These are phyloP conservation scores for Lolium perenne DNA, from an alignment of 176 grass and related monocot species.

Conservation along the genomic window DNA sequence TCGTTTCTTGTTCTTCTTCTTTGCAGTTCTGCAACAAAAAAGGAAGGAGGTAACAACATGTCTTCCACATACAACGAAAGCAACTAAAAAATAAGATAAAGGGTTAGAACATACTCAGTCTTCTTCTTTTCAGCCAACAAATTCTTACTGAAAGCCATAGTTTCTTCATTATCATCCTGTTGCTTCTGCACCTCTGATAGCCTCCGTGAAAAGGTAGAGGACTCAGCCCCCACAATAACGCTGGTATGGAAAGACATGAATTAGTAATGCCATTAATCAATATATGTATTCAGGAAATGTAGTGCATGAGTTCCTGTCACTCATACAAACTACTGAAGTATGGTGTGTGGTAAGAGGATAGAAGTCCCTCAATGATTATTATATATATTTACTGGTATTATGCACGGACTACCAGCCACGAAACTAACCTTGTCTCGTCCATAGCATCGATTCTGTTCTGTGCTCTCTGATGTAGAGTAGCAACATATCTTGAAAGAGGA, in stretches of 20 bases:
- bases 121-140: slow-evolving; percentile 91
- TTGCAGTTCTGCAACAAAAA: slow-evolving; percentile 38
- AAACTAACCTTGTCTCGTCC: slow-evolving; percentile 73
- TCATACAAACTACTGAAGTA: slow-evolving; percentile 25
- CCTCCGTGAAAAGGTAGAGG: slow-evolving; percentile 62
- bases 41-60: slow-evolving; percentile 25
- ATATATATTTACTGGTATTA: slow-evolving; percentile 18
- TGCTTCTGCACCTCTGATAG: slow-evolving; percentile 63
- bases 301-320: neutral
- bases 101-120: slow-evolving; percentile 53
- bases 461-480: slow-evolving; percentile 66
- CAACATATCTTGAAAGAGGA: slow-evolving; percentile 79
- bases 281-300: slow-evolving; percentile 13
- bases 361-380: neutral
- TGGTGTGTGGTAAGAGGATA: slow-evolving; percentile 10
- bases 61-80: neutral
- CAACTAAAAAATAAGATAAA: neutral
- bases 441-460: slow-evolving; percentile 71
- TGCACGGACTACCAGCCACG: slow-evolving; percentile 8
- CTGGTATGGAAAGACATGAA: slow-evolving; percentile 47
- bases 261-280: slow-evolving; percentile 34
- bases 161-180: slow-evolving; percentile 66
- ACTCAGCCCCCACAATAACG: slow-evolving; percentile 79
- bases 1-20: slow-evolving; percentile 78
- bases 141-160: slow-evolving; percentile 74